A percentile compares a stretch with the other conserved stretches of the same genome.
These are phyloP conservation scores for Metarhizium guizhouense DNA, from an alignment of 2,329 filamentous ascomycete genomes.

Conservation along the genomic window DNA sequence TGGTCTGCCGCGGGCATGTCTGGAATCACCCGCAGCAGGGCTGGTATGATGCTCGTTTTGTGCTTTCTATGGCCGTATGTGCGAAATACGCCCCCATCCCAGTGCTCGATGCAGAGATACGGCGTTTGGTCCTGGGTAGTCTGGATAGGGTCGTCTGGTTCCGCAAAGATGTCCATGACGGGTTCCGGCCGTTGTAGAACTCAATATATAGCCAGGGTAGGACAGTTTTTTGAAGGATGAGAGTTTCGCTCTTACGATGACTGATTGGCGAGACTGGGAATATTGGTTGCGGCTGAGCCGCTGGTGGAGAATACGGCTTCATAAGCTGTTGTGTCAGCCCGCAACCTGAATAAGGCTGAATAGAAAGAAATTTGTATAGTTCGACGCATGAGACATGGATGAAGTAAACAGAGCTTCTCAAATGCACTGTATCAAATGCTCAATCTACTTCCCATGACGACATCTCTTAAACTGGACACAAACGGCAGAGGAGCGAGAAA, in stretches of 20 bases:
- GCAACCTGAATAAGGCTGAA: no score
- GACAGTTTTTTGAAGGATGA: not conserved
- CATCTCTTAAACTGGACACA: not conserved
- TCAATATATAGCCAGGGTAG: not conserved
- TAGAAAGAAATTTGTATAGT: no score
- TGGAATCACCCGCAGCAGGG: slow-evolving; percentile 3
- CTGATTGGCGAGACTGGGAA: not conserved
- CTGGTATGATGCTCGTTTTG: slow-evolving; percentile 5
- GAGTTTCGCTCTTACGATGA: not conserved
- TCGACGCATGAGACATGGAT: no score
- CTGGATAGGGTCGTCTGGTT: slow-evolving; percentile 11
- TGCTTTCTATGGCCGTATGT: slow-evolving; percentile 15
- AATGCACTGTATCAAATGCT: no score
- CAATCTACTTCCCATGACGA: no score
- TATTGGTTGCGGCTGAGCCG: not conserved
- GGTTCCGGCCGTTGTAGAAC: not conserved
- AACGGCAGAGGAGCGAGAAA: not conserved
- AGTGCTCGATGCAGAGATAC: slow-evolving; percentile 14
- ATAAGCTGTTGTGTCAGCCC: not conserved
- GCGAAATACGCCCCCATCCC: slow-evolving; percentile 18
- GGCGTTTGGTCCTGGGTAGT: slow-evolving; percentile 8
- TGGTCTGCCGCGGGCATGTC: not conserved
- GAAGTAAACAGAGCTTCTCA: no score
- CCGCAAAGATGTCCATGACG: slow-evolving; percentile 13
- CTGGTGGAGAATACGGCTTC: not conserved